Evolutionary conservation across 2,329 filamentous ascomycete genomes (phyloP).

Genomic region (Cladobotryum protrusum): DNA sequence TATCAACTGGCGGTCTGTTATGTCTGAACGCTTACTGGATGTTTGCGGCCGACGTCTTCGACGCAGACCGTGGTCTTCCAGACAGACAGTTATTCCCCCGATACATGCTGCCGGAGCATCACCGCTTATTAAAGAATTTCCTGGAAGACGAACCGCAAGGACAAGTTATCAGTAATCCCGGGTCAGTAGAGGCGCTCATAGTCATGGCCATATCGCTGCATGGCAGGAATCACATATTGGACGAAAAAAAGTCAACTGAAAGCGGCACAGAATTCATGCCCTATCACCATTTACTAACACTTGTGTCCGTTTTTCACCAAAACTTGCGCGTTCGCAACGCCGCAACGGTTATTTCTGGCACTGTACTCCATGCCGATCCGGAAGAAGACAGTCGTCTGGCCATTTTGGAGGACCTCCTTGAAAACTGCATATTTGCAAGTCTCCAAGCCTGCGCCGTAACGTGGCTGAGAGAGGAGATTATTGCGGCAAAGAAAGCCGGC

Average conservation of each 20-base stretch:
- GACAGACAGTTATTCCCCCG: conserved; percentile 54
- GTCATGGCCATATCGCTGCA: conserved; percentile 56
- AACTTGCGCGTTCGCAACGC: conserved; percentile 49
- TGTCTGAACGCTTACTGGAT: conserved; percentile 57
- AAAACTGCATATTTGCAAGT: conserved; percentile 58
- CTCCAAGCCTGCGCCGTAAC: conserved; percentile 57
- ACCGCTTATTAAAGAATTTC: conserved; percentile 46
- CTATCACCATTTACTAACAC: conserved; percentile 54
- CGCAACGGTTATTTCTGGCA: conserved; percentile 46
- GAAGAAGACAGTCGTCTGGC: conserved; percentile 52
- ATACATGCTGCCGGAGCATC: conserved; percentile 55
- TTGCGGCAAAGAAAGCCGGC: conserved; percentile 34
- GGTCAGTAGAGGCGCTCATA: conserved; percentile 53
- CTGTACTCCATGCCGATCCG: conserved; percentile 52
- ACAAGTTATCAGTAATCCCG: conserved; percentile 43
- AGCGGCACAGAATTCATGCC: conserved; percentile 46
- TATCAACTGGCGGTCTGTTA: conserved; percentile 53
- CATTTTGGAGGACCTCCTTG: conserved; percentile 58
- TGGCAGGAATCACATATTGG: conserved; percentile 38
- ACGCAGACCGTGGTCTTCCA: conserved; percentile 47
- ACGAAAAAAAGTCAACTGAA: conserved; percentile 23
- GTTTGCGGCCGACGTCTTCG: conserved; percentile 56
- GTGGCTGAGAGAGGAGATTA: conserved; percentile 59
- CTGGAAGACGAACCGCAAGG: conserved; percentile 44
- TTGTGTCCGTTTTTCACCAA: conserved; percentile 53